Evolutionary conservation across 495 filamentous ascomycete species (phyloP).

Genomic region (Parmelia sp.): DNA sequence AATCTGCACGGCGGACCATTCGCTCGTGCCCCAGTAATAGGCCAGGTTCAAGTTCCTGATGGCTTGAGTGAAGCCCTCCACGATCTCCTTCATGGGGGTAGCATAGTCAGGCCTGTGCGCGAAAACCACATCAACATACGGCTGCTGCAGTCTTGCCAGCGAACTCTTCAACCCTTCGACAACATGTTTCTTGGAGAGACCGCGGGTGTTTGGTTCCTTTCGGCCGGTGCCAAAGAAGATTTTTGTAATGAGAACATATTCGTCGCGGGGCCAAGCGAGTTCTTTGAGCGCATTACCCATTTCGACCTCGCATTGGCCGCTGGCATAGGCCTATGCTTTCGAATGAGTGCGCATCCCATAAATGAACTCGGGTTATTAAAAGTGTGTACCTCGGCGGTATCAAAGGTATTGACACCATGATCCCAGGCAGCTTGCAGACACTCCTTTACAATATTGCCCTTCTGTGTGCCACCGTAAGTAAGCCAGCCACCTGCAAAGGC

Average conservation of each 20-base stretch:
- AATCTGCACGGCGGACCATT: constrained; percentile 81
- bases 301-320: constrained; percentile 63
- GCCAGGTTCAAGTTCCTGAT: constrained; percentile 66
- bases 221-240: constrained; percentile 65
- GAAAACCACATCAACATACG: constrained; percentile 71
- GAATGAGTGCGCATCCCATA: not conserved
- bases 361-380: constrained; percentile 27
- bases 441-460: constrained; percentile 49
- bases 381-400: constrained; percentile 44
- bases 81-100: constrained; percentile 82
- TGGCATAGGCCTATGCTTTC: constrained; percentile 52
- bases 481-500: constrained; percentile 34
- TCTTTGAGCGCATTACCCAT: constrained; percentile 65
- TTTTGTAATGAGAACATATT: constrained; percentile 42
- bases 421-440: constrained; percentile 75
- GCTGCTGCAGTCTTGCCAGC: constrained; percentile 62
- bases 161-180: constrained; percentile 62
- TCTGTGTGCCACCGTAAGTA: constrained; percentile 58
- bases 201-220: constrained; percentile 63
- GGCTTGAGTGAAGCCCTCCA: constrained; percentile 75
- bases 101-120: constrained; percentile 69
- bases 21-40: constrained; percentile 88
- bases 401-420: constrained; percentile 69
- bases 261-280: constrained; percentile 28
- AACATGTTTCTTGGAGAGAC: constrained; percentile 77